Conservation (phyloP, 179 eudicot species). For the Heliamphora pulchella region DNA sequence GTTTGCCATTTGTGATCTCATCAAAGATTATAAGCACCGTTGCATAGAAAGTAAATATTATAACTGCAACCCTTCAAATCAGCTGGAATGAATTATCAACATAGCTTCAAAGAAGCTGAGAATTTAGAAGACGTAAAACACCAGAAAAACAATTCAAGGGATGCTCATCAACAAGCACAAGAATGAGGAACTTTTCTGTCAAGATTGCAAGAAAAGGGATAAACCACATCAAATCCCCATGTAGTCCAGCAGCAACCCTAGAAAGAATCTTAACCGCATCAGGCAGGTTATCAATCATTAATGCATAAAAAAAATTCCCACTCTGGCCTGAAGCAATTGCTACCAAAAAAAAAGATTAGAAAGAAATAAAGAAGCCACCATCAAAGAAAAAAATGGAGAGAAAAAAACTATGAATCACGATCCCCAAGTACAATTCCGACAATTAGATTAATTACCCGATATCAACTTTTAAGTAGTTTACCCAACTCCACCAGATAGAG, state of each 20-base stretch:
- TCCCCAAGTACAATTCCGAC: background rate
- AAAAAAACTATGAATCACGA: background rate
- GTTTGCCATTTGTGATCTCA: too few species aligned
- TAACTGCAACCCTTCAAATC: too few species aligned
- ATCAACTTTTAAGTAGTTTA: background rate
- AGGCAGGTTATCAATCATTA: background rate
- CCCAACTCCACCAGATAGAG: background rate
- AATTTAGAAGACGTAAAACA: background rate
- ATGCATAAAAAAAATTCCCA: background rate
- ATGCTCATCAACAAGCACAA: background rate
- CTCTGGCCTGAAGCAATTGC: background rate
- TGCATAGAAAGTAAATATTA: too few species aligned
- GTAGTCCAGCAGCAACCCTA: background rate
- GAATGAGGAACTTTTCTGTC: background rate
- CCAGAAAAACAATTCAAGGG: background rate
- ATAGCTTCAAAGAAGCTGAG: background rate
- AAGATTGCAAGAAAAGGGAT: background rate
- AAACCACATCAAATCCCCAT: slow-evolving; percentile 3
- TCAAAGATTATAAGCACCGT: too few species aligned
- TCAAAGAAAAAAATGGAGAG: background rate
- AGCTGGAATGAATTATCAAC: too few species aligned
- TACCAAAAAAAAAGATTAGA: background rate
- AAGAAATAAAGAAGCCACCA: background rate
- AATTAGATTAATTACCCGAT: background rate
- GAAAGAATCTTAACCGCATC: slow-evolving; percentile 10